phyloP scores from a whole-genome alignment of 345 rosid species.

The Syzygium aromaticum region DNA sequence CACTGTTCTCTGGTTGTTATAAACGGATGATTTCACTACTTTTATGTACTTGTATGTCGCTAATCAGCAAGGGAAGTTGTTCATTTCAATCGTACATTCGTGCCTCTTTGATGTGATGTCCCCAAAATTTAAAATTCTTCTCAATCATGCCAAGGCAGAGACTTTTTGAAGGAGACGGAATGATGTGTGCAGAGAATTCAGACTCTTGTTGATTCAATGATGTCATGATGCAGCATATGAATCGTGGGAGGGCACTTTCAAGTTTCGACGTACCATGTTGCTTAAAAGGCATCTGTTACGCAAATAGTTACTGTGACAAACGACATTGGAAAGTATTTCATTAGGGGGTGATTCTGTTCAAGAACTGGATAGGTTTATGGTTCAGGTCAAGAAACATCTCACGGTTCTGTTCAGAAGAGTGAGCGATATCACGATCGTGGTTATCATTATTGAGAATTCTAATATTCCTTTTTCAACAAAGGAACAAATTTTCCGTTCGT shows the following conservation, averaged over 20 bases:
- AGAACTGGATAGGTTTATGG: background rate
- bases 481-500: background rate
- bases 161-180: background rate
- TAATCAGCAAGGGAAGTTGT: background rate
- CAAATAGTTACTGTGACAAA: background rate
- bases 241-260: background rate
- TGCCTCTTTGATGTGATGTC: background rate
- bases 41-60: background rate
- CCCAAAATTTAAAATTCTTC: background rate
- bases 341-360: background rate
- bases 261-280: background rate
- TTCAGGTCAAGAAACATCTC: background rate
- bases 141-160: background rate
- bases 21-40: background rate
- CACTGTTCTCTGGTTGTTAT: background rate
- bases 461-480: background rate
- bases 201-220: background rate
- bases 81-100: background rate
- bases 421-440: background rate
- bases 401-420: background rate
- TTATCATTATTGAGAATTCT: background rate
- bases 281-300: background rate
- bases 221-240: background rate
- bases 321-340: background rate
- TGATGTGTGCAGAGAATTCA: background rate